Percentiles rank a stretch among this genome's conserved stretches.
Conservation (phyloP, 208 protist species). For the Naegleria gruberi region DNA sequence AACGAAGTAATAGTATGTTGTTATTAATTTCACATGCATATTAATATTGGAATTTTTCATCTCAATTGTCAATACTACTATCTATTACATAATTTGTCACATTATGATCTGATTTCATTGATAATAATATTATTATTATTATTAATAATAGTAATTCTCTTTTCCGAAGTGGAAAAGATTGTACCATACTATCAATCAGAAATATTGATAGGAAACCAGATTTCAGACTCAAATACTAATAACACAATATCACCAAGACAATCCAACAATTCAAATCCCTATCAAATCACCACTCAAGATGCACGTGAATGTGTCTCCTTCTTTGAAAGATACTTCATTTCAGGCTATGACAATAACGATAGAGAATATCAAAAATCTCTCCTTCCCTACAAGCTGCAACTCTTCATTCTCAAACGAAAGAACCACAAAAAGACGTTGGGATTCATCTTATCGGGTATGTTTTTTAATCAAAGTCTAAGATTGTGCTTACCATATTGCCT, state of each 20-base stretch:
- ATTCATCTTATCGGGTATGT: background rate
- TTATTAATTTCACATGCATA: no score
- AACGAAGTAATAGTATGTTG: background rate
- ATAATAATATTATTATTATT: background rate
- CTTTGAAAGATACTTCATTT: background rate
- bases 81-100: background rate
- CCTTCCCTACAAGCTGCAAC: background rate
- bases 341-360: background rate
- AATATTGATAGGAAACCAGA: background rate
- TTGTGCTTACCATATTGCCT: no score
- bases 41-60: background rate
- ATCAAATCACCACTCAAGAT: background rate
- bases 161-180: background rate
- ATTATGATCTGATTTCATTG: background rate
- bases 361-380: background rate
- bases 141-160: background rate
- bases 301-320: background rate
- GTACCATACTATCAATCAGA: background rate
- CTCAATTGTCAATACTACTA: background rate
- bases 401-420: background rate
- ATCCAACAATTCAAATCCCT: background rate
- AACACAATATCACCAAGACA: background rate
- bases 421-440: background rate
- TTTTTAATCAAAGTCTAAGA: background rate
- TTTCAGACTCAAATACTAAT: no score